Base-by-base conservation (phyloP, 768 basidiomycete genomes). In the Termitomyces sp. region DNA sequence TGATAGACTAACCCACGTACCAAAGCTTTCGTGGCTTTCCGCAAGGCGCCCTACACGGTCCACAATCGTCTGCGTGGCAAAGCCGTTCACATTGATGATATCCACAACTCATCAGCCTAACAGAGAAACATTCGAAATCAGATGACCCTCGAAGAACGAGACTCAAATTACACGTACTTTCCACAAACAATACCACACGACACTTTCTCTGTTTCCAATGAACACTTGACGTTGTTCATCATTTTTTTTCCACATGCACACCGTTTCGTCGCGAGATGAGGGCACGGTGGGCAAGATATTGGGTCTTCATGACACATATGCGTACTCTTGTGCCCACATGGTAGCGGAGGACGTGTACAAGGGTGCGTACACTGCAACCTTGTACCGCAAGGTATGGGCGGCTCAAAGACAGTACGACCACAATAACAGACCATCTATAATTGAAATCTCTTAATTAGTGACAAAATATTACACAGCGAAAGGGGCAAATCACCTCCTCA, bases 171-270 rank as follows among this genome's bases (percentile, higher is more conserved):
- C 46, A 76, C 85, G 63, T 58, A 87, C 83, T 87, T 87, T 61
- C 87, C 89, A 69, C 97, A 99, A 2, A 79, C 71, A 27, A 76
- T 81, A 8, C 96, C 97, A 68, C 97, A 99, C 0, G 83, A 87
- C 6, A 99, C 88, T 66, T 86, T 89, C 66, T 91, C 80, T 13
- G 71, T 72, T 65, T 81, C 89, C 67, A 90, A 83, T 2, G 93
- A 91, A 69, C 97, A 99, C 37, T 84, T 78, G 12, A 95, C 81
- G 66, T 98, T 93, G 47, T 78, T 81, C 4, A 98, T 79, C 39
- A 73, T 73, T 67, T 86, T 89, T 79, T 95, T 94, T 27, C 93
- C 92, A 68, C 97, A 99, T 0, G 91, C 92, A 69, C 97, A 99
- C 7, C 68, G 65, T 69, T 94, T 95, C 30, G 75, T 78, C 0